These are phyloP conservation scores for Xylaria nigripes DNA, from an alignment of 495 filamentous ascomycete species.

Conservation along the genomic window DNA sequence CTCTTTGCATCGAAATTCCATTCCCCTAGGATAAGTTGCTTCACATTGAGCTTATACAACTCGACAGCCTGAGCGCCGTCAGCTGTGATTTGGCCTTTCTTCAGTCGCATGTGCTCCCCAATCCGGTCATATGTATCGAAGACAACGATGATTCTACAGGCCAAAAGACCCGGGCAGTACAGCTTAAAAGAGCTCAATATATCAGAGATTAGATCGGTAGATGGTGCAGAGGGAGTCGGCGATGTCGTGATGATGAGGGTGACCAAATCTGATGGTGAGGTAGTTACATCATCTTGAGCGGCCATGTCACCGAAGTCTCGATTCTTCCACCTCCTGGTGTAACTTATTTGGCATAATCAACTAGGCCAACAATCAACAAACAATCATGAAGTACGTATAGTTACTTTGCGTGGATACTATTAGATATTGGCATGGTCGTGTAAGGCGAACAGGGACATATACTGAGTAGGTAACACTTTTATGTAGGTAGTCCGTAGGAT, in stretches of 20 bases:
- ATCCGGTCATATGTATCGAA: slow-evolving; percentile 41
- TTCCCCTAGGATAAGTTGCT: slow-evolving; percentile 27
- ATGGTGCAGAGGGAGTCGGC: slow-evolving; percentile 41
- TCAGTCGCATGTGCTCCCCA: slow-evolving; percentile 29
- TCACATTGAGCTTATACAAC: slow-evolving; percentile 36
- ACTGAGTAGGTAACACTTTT: too few species aligned
- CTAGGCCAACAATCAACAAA: too few species aligned
- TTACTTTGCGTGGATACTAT: too few species aligned
- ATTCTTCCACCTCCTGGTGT: too few species aligned
- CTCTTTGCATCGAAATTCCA: slow-evolving; percentile 11
- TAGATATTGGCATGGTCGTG: too few species aligned
- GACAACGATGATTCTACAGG: slow-evolving; percentile 34
- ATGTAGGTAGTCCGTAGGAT: too few species aligned
- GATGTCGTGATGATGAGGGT: slow-evolving; percentile 43
- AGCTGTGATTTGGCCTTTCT: slow-evolving; percentile 37
- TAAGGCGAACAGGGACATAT: too few species aligned
- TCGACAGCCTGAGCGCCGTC: slow-evolving; percentile 30
- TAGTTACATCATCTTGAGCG: background rate
- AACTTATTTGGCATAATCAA: too few species aligned
- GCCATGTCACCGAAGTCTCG: slow-evolving; percentile 5
- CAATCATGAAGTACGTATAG: too few species aligned
- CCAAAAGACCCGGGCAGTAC: slow-evolving; percentile 26
- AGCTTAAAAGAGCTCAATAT: slow-evolving; percentile 32
- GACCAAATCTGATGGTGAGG: slow-evolving; percentile 14
- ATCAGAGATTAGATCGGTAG: slow-evolving; percentile 33